Percentiles rank a stretch among this genome's conserved stretches.
phyloP scores from a whole-genome alignment of 2,329 filamentous ascomycete genomes.

The Neofusicoccum laricinum region DNA sequence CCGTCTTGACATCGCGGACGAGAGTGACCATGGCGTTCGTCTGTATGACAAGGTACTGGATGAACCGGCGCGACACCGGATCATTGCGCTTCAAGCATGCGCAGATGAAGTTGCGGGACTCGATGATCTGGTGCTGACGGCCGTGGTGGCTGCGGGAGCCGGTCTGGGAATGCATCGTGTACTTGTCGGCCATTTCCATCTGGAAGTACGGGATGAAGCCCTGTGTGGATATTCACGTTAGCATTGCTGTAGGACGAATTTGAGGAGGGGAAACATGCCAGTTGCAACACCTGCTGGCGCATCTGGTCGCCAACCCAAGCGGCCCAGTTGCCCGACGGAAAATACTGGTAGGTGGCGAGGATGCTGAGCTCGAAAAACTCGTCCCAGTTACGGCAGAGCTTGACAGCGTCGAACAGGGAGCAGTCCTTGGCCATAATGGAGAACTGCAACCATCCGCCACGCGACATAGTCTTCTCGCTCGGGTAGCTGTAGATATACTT shows the following conservation, averaged over 20 bases:
- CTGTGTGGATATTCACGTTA: constrained; percentile 18
- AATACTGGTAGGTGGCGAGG: constrained; percentile 46
- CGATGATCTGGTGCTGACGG: constrained; percentile 33
- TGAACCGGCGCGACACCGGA: constrained; percentile 39
- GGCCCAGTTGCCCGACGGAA: constrained; percentile 47
- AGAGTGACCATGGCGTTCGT: constrained; percentile 36
- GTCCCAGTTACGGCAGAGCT: constrained; percentile 51
- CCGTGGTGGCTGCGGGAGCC: constrained; percentile 33
- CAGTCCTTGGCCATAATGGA: constrained; percentile 51
- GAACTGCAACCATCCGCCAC: constrained; percentile 52
- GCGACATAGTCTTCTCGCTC: constrained; percentile 45
- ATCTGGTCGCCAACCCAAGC: constrained; percentile 39
- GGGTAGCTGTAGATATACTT: constrained; percentile 52
- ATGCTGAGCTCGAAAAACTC: constrained; percentile 51
- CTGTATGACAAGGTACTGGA: constrained; percentile 44
- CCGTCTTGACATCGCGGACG: constrained; percentile 43
- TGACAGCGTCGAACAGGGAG: constrained; percentile 42
- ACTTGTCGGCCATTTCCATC: constrained; percentile 31
- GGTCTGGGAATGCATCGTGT: constrained; percentile 31
- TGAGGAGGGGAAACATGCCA: constrained; percentile 29
- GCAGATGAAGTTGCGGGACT: constrained; percentile 43
- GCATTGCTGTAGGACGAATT: not conserved
- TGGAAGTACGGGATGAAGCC: constrained; percentile 38
- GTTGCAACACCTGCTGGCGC: constrained; percentile 40
- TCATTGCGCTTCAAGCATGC: constrained; percentile 43